Base-by-base conservation (phyloP, 1,284 basidiomycete genomes). In the Cutaneotrichosporon dermatis region DNA sequence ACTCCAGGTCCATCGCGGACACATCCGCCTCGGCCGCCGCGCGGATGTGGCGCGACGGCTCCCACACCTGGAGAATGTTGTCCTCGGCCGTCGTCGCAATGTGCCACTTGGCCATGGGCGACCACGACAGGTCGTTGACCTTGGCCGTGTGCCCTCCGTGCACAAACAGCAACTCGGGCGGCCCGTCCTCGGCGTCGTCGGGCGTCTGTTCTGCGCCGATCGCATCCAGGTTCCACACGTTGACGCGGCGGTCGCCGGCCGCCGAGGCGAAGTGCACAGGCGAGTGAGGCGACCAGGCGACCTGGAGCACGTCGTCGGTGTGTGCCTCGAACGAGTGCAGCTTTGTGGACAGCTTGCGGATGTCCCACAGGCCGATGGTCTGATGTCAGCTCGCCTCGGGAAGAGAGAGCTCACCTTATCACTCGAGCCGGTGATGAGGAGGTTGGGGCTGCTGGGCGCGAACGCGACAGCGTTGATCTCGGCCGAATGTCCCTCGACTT, bases 141-240 rank as follows among this genome's bases (percentile, higher is more conserved):
- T 78, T 73, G 39, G 75, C 65, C 7, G 76, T 80, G 68, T 78
- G 80, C 37, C 89, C 91, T 67, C 93, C 92, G 69, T 96, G 92
- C 50, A 95, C 84, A 75, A 97, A 97, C 65, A 96, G 79, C 59
- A 96, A 80, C 76, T 97, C 93, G 4, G 95, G 94, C 4, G 96
- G 66, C 6, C 96, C 95, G 72, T 99, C 95, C 77, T 99, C 96
- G 54, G 92, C 90, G 72, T 99, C 95, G 68, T 99, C 95, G 2
- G 95, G 94, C 0, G 91, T 92, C 76, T 99, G 95, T 77, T 99
- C 96, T 54, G 89, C 86, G 1, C 95, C 95, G 65, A 99, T 97
- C 66, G 89, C 85, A 41, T 87, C 84, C 54, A 98, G 79, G 79
- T 99, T 94, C 96, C 96, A 99, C 53, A 99, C 82, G 69, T 96